Evolutionary conservation across 208 protist species (phyloP).

Genomic region (Naegleria lovaniensis): DNA sequence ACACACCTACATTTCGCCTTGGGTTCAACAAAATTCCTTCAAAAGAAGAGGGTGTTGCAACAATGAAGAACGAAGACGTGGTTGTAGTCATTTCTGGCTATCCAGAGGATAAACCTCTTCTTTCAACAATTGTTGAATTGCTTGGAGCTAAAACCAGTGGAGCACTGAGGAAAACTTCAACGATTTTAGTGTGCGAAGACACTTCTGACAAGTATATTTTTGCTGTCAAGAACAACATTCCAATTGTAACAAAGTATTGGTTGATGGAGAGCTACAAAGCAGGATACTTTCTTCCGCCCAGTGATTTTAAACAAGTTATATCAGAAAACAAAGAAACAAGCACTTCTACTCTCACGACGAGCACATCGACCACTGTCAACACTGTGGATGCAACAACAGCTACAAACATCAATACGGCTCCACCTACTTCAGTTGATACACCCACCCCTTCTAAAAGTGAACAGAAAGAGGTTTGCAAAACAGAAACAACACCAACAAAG

Average conservation of each 20-base stretch:
- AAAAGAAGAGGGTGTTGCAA: background rate
- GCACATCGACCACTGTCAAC: background rate
- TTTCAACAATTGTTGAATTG: background rate
- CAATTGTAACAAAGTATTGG: background rate
- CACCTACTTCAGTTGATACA: background rate
- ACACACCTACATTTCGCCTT: background rate
- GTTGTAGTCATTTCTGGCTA: background rate
- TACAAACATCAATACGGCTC: background rate
- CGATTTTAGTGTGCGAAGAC: background rate
- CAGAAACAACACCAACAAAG: background rate
- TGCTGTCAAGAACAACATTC: background rate
- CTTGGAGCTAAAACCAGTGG: background rate
- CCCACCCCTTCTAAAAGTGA: background rate
- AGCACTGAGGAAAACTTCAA: background rate
- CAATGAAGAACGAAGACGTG: background rate
- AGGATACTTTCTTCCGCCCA: background rate
- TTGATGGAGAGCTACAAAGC: background rate
- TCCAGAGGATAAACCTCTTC: background rate
- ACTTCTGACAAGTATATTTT: background rate
- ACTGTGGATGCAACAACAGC: background rate
- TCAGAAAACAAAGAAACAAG: background rate
- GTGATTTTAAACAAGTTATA: background rate
- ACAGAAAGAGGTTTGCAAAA: background rate
- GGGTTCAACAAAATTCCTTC: background rate
- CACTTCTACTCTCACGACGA: background rate